Conservation (phyloP, 768 basidiomycete genomes). For the Sistotremastrum niveocremeum region DNA sequence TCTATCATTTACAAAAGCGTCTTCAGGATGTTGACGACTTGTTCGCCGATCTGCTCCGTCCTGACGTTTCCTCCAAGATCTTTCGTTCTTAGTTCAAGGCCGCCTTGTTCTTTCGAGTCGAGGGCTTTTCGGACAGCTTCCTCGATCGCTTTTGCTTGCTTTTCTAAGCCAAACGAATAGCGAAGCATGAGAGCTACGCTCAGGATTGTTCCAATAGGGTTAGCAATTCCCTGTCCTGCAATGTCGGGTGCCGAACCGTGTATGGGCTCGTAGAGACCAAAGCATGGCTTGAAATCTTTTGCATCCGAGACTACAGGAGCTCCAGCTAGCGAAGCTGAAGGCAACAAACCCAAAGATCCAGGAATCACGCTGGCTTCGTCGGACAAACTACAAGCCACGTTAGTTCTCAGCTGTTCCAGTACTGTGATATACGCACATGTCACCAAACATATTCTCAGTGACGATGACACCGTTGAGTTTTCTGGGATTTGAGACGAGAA, state of each 20-base stretch:
- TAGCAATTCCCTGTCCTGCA: constrained; percentile 86
- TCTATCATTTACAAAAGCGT: constrained; percentile 28
- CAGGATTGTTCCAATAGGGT: constrained; percentile 90
- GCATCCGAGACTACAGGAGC: constrained; percentile 45
- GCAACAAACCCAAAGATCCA: constrained; percentile 89
- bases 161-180: constrained; percentile 85
- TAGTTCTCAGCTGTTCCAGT: neutral
- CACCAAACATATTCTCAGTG: constrained; percentile 93
- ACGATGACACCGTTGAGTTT: constrained; percentile 93
- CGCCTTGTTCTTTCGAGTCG: constrained; percentile 55
- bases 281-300: constrained; percentile 55
- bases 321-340: constrained; percentile 91
- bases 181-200: constrained; percentile 87
- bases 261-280: constrained; percentile 94
- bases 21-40: constrained; percentile 62
- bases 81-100: constrained; percentile 65
- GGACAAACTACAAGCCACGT: constrained; percentile 49
- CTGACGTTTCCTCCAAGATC: constrained; percentile 73
- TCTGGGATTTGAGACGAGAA: constrained; percentile 78
- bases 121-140: constrained; percentile 81
- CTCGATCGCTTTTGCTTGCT: constrained; percentile 77
- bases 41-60: constrained; percentile 76
- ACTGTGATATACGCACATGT: constrained; percentile 55
- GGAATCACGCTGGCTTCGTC: constrained; percentile 97
- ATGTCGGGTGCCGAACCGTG: constrained; percentile 94